Evolutionary conservation across 139 green algal genomes (phyloP), one percentile per base, ranked within the genome.

Genomic region (Tetradesmus lagerheimii): DNA sequence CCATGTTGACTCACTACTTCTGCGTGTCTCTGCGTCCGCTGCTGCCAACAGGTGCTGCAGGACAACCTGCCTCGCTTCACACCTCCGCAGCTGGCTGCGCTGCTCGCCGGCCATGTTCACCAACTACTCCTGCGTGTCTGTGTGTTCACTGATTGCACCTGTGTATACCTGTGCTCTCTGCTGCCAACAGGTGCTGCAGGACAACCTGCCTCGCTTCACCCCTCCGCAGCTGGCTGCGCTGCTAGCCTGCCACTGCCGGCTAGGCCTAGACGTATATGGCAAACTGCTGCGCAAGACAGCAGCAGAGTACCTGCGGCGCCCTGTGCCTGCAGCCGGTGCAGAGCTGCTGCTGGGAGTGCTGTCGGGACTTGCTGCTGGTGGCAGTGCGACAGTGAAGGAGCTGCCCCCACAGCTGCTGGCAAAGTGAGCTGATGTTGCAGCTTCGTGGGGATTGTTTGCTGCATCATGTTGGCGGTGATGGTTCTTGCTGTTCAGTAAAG

Each of bases 281-380:
- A 88, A 88, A 27, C 86, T 90, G 86, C 53, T 90, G 31, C 35
- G 74, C 2, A 45, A 47, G 31, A 50, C 78, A 82, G 43, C 74
- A 43, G 75, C 86, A 43, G 86, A 90, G 86, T 85, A 85, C 45
- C 18, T 78, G 45, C 35, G 77, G 23, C 47, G 86, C 5, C 86
- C 86, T 25, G 86, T 75, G 16, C 16, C 14, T 38, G 47, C 6
- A 4, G 11, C 74, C 2, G 39, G 31, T 27, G 71, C 43, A 0
- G 74, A 83, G 25, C n/a, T 84, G 86, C 38, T 85, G 74, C 86
- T 90, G 1, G 86, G 71, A 1, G 75, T 90, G 47, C 38, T 90
- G 86, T 2, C 9, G 6, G 86, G 86, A 2, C 47, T 90, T 29
- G 71, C 43, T 27, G 85, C 39, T 50, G 85, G 67, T 0, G 67